phyloP scores from a whole-genome alignment of 1,139 yeast genomes.

The Arxiozyma telluris region DNA sequence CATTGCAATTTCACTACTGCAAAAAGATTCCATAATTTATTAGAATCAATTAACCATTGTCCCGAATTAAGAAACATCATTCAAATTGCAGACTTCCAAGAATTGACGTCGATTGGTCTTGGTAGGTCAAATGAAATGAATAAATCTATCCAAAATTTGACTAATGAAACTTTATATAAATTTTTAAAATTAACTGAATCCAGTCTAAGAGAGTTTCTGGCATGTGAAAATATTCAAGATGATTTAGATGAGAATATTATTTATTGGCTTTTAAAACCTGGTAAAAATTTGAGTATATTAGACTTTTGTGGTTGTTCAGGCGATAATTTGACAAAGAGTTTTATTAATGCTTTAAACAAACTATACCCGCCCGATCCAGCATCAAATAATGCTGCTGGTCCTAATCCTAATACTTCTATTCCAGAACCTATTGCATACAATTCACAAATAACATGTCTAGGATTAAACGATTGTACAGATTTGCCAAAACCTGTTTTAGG shows the following conservation, averaged over 20 bases:
- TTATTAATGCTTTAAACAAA: slow-evolving; percentile 30
- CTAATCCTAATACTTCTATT: slow-evolving; percentile 1
- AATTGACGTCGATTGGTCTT: slow-evolving; percentile 80
- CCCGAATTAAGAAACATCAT: slow-evolving; percentile 56
- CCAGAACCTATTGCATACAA: slow-evolving; percentile 25
- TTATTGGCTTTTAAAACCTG: slow-evolving; percentile 48
- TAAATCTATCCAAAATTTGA: slow-evolving; percentile 84
- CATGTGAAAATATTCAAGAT: slow-evolving; percentile 77
- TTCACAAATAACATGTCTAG: slow-evolving; percentile 41
- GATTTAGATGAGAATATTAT: slow-evolving; percentile 63
- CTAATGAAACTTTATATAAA: slow-evolving; percentile 56
- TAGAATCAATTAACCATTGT: slow-evolving; percentile 44
- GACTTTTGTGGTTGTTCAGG: slow-evolving; percentile 90
- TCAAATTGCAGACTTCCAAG: slow-evolving; percentile 75
- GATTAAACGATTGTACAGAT: slow-evolving; percentile 85
- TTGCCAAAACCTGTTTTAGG: slow-evolving; percentile 49
- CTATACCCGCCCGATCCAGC: slow-evolving; percentile 13
- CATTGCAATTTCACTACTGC: slow-evolving; percentile 60
- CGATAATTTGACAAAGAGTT: slow-evolving; percentile 53
- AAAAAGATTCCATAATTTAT: slow-evolving; percentile 65
- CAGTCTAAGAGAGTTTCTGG: slow-evolving; percentile 67
- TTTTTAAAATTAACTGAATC: slow-evolving; percentile 57
- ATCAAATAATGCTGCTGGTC: background rate
- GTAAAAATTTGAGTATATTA: slow-evolving; percentile 54
- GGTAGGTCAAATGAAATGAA: slow-evolving; percentile 89